phyloP scores from a whole-genome alignment of 1,284 basidiomycete species.

The Pseudozyma hubeiensis region DNA sequence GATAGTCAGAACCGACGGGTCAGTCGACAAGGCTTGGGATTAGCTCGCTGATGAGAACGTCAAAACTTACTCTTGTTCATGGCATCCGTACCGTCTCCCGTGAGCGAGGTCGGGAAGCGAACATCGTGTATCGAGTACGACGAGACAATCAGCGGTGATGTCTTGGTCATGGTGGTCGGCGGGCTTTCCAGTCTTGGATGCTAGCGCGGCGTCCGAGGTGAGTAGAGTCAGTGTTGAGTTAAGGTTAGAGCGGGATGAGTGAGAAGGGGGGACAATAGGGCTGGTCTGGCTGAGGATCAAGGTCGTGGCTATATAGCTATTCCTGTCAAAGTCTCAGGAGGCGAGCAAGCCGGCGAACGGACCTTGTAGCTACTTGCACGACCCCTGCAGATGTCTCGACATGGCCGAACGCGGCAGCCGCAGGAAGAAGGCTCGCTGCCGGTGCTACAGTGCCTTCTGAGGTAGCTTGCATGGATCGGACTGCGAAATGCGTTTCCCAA shows the following conservation, averaged over 20 bases:
- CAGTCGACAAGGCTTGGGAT: background rate
- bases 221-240: background rate
- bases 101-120: constrained; percentile 69
- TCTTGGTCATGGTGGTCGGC: constrained; percentile 27
- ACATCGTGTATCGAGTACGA: constrained; percentile 51
- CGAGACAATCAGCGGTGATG: constrained; percentile 42
- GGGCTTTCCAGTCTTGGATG: background rate
- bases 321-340: background rate
- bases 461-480: background rate
- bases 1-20: background rate
- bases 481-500: background rate
- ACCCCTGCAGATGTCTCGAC: too few species aligned
- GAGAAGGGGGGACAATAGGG: background rate
- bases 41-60: background rate
- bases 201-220: background rate
- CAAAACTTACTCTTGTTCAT: constrained; percentile 79
- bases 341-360: too few species aligned
- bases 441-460: background rate
- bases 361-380: too few species aligned
- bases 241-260: background rate
- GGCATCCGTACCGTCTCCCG: constrained; percentile 88
- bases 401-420: background rate
- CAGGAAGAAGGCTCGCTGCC: background rate
- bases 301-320: constrained; percentile 3
- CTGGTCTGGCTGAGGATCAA: background rate